Base-by-base conservation (phyloP, 371 early-diverging fungal species). In the Coemansia sp. region DNA sequence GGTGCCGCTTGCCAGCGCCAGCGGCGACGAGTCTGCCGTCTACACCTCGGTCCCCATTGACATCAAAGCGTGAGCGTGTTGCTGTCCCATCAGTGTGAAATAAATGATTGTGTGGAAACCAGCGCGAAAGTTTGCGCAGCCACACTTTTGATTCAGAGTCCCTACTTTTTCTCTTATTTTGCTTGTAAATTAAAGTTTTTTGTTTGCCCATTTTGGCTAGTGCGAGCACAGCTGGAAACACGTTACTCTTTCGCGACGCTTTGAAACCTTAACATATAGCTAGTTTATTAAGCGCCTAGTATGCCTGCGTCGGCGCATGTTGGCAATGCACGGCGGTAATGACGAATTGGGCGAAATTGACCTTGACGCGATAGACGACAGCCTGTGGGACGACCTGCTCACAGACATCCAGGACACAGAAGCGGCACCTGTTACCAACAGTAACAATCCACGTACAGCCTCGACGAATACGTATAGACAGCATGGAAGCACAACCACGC, bases 271-370 rank as follows among this genome's bases (percentile, higher is more conserved):
- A 20, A 20, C 20, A 20, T 20, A 20, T 20, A 20, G 20, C 20
- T 20, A 20, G 0, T 20, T 20, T 43, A 43, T 43, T n/a, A 7
- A 7, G 16, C 14, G 20, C 16, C 20, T 45, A 50, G 13, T 26
- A 42, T 56, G 56, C 56, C 56, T 16, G 43, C 30, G 56, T 14
- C 20, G 32, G 56, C 40, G 41, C 47, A 45, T 20, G n/a, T 43
- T 9, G 34, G 42, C 54, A 41, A 59, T 48, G 43, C 43, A 59
- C 34, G 43, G 40, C 43, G 39, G 26, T 48, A 55, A 50, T 55
- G 56, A 11, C 34, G 65, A 47, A 54, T 36, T 58, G 16, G 69
- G 59, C 59, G 65, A 68, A 42, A 59, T 73, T 53, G 59, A 65
- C 50, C 52, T 73, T n/a, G 69, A 64, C 42, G 50, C 47, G 13